A percentile compares a stretch with the other conserved stretches of the same genome.
These are phyloP conservation scores for Podaxis sp. DNA, from an alignment of 768 basidiomycete genomes.

Conservation along the genomic window DNA sequence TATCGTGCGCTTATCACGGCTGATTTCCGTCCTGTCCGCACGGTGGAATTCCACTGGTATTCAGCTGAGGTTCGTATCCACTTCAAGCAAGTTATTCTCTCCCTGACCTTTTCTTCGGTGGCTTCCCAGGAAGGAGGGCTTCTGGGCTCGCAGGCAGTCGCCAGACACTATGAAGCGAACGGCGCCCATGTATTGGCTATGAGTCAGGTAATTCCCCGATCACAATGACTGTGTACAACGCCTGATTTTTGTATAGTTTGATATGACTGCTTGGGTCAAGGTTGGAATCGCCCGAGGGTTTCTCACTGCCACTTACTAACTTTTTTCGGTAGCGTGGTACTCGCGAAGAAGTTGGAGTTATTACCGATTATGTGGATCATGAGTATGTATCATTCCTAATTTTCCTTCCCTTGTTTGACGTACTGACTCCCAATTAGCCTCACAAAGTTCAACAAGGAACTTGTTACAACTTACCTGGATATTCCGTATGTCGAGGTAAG, in stretches of 20 bases:
- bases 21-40: conserved; percentile 63
- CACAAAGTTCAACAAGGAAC: conserved; percentile 75
- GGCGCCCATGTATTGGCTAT: conserved; percentile 73
- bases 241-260: conserved; percentile 51
- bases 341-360: conserved; percentile 77
- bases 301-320: conserved; percentile 18
- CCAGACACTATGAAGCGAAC: conserved; percentile 65
- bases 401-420: conserved; percentile 12
- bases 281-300: conserved; percentile 35
- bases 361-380: conserved; percentile 79
- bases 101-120: conserved; percentile 16
- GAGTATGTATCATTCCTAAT: conserved; percentile 35
- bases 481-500: conserved; percentile 74
- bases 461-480: conserved; percentile 76
- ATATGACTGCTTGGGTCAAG: conserved; percentile 97
- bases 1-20: conserved; percentile 70
- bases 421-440: conserved; percentile 45
- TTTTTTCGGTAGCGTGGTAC: conserved; percentile 51
- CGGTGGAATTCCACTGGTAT: conserved; percentile 85
- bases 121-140: conserved; percentile 70
- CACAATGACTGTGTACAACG: conserved; percentile 18
- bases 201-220: conserved; percentile 60
- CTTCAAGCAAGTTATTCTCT: conserved; percentile 1
- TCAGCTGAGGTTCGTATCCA: conserved; percentile 61
- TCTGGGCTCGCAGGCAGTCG: conserved; percentile 89